Conservation (phyloP, 2,329 filamentous ascomycete genomes). For the Phoma sp. region DNA sequence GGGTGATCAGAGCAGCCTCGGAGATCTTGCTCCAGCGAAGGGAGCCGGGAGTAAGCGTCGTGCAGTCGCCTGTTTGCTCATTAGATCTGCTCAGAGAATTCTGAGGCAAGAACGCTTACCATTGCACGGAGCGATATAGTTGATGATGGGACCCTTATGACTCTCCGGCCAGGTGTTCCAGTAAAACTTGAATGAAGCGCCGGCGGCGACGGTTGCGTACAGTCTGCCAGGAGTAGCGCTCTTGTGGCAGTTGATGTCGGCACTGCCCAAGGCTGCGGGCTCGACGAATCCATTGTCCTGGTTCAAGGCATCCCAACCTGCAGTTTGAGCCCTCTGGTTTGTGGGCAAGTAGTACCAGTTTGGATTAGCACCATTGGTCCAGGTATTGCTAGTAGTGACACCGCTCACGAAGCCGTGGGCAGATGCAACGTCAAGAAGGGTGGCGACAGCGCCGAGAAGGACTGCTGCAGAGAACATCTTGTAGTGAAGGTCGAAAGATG, state of each 20-base stretch:
- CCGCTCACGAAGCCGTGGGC: slow-evolving; percentile 44
- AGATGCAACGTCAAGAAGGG: slow-evolving; percentile 30
- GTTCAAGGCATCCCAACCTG: slow-evolving; percentile 48
- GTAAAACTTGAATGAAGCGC: slow-evolving; percentile 41
- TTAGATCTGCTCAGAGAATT: not conserved
- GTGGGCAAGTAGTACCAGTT: slow-evolving; percentile 42
- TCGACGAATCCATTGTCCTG: slow-evolving; percentile 49
- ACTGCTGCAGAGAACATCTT: slow-evolving; percentile 30
- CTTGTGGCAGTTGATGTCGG: slow-evolving; percentile 52
- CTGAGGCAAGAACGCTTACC: slow-evolving; percentile 18
- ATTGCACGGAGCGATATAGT: slow-evolving; percentile 49
- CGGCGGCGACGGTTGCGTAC: slow-evolving; percentile 46
- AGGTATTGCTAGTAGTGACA: slow-evolving; percentile 33
- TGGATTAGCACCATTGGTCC: slow-evolving; percentile 41
- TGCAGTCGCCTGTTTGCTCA: slow-evolving; percentile 38
- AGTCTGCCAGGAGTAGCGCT: slow-evolving; percentile 42
- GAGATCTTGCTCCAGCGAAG: slow-evolving; percentile 48
- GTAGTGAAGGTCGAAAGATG: not conserved
- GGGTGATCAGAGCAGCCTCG: slow-evolving; percentile 35
- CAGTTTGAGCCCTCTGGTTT: slow-evolving; percentile 34
- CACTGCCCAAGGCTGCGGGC: slow-evolving; percentile 33
- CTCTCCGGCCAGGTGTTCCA: slow-evolving; percentile 49
- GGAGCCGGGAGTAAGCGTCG: slow-evolving; percentile 29
- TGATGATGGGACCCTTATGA: slow-evolving; percentile 50
- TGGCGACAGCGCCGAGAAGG: slow-evolving; percentile 27